These are phyloP conservation scores for Novymonas esmeraldas DNA, from an alignment of 208 protist species.

Conservation along the genomic window DNA sequence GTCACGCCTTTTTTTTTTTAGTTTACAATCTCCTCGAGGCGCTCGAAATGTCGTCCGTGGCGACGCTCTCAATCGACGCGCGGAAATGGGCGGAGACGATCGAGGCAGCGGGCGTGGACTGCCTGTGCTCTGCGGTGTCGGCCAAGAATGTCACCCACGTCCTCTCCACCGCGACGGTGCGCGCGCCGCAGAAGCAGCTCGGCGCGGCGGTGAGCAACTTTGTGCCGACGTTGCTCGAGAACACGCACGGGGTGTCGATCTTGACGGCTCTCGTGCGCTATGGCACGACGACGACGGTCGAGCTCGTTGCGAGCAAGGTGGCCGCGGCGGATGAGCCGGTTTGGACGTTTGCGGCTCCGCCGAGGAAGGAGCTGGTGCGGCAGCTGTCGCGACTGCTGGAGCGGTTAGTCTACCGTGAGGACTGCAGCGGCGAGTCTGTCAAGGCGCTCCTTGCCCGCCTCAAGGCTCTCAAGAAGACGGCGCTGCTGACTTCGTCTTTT, in stretches of 20 bases:
- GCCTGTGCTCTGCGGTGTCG: constrained; percentile 48
- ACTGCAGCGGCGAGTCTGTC: constrained; percentile 49
- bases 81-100: constrained; percentile 72
- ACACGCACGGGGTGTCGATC: constrained; percentile 53
- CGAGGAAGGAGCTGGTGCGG: constrained; percentile 35
- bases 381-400: constrained; percentile 63
- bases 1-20: neutral
- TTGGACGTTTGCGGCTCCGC: constrained; percentile 39
- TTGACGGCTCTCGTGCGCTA: constrained; percentile 75
- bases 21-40: neutral
- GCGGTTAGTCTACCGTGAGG: constrained; percentile 73
- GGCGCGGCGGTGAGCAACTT: constrained; percentile 53
- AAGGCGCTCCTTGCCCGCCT: constrained; percentile 47
- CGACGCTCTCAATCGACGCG: constrained; percentile 51
- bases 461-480: constrained; percentile 21
- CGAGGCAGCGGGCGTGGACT: constrained; percentile 48
- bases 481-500: constrained; percentile 45
- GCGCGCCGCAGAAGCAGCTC: constrained; percentile 72
- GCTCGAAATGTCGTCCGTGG: constrained; percentile 16
- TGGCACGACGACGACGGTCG: constrained; percentile 70
- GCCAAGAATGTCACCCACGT: constrained; percentile 79
- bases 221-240: constrained; percentile 51
- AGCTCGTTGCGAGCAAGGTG: constrained; percentile 41
- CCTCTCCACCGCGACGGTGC: constrained; percentile 64
- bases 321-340: constrained; percentile 28